Evolutionary conservation across 2,329 filamentous ascomycete genomes (phyloP), one percentile per base, ranked within the genome.

Genomic region (Trichoderma arundinaceum): DNA sequence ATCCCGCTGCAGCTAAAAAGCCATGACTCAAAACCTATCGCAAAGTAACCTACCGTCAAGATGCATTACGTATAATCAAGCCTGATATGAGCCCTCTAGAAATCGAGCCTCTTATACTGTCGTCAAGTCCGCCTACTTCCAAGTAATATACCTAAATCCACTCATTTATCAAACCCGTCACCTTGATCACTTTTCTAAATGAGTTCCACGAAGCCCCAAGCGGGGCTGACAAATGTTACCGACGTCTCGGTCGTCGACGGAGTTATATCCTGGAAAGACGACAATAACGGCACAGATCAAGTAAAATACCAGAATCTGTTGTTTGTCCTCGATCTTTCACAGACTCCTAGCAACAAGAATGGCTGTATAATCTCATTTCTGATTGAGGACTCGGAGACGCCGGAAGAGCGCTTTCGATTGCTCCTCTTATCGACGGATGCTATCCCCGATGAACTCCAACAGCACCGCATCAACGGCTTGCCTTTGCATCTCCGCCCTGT

Each of bases 311-410:
- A 74, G 58, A 69, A 77, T 48, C 17, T 79, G 3, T 28, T 78
- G 13, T 74, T 77, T 44, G 65, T 73, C 28, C 54, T 76, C 1
- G 65, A 70, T 41, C 35, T 64, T 12, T 39, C 66, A 33, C 22
- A 58, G 1, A 41, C 35, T 8, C 8, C 65, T 19, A 38, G 35
- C 1, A 7, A 39, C 1, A 41, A 64, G 1, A 10, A 17, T 0
- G 54, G 54, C 22, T 65, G 57, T 32, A 64, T 79, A 22, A 72
- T 84, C 6, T 75, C 78, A 68, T 75, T 75, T 28, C 74, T 86
- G 7, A 67, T 71, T 3, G 78, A 82, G 67, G 70, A 74, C 7
- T 49, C 70, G 4, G 73, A 73, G 22, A 69, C 72, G 66, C 39
- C 67, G 57, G 53, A 70, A 19, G 63, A 67, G 1, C 75, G 74